Evolutionary conservation across 106 monocot species (phyloP).

Genomic region (Narthecium ossifragum): DNA sequence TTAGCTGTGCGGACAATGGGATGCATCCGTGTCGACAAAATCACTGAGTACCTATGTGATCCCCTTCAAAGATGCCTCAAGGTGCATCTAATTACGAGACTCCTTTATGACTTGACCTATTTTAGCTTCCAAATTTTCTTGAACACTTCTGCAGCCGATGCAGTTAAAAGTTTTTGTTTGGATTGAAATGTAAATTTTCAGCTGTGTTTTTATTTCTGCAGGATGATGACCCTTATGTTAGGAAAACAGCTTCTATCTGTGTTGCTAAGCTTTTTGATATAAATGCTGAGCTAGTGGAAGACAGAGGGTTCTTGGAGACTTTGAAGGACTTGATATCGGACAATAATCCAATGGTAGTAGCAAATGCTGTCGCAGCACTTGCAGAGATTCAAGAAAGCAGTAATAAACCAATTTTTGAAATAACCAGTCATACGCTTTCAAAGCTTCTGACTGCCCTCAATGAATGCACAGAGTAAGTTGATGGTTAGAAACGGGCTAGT

Average conservation of each 20-base stretch:
- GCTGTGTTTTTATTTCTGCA: slow-evolving; percentile 23
- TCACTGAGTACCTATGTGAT: slow-evolving; percentile 96
- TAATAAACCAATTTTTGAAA: slow-evolving; percentile 83
- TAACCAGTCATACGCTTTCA: slow-evolving; percentile 81
- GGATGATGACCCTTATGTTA: slow-evolving; percentile 99
- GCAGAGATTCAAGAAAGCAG: slow-evolving; percentile 96
- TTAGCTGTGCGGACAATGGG: slow-evolving; percentile 99
- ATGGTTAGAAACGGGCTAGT: slow-evolving; percentile 3
- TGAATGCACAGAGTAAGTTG: slow-evolving; percentile 95
- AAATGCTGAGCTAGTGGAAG: slow-evolving; percentile 97
- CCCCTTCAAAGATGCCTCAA: slow-evolving; percentile 99
- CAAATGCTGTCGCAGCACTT: slow-evolving; percentile 98
- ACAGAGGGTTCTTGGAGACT: slow-evolving; percentile 89
- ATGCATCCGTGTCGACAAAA: slow-evolving; percentile 99
- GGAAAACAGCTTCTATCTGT: slow-evolving; percentile 96
- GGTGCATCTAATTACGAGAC: slow-evolving; percentile 37
- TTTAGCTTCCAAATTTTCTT: too few relatives aligned
- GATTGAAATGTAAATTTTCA: slow-evolving; percentile 3
- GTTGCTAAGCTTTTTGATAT: slow-evolving; percentile 98
- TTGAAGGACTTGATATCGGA: slow-evolving; percentile 98
- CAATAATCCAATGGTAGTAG: slow-evolving; percentile 99
- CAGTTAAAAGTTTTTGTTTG: too few relatives aligned
- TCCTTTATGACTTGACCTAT: too few relatives aligned
- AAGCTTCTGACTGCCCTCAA: slow-evolving; percentile 96
- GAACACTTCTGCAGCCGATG: too few relatives aligned